Evolutionary conservation across 352 stramenopile species (phyloP), one percentile per base, ranked within the genome.

Genomic region (Aphanomyces cochlioides): DNA sequence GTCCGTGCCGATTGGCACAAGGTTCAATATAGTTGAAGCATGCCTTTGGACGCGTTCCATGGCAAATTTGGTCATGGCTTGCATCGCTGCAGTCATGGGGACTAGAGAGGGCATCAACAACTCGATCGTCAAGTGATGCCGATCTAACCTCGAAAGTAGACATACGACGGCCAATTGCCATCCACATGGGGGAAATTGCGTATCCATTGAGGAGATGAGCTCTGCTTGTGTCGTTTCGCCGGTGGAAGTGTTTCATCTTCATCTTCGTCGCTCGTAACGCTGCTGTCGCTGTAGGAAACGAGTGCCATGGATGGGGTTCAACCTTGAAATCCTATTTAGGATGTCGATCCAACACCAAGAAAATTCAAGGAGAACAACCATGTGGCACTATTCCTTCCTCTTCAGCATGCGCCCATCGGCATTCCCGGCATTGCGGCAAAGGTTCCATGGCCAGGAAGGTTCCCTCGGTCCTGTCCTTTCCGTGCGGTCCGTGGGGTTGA

Each of bases 121-220:
- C 12, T 47, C 10, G 13, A 53, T n/a, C 45, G 1, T n/a, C 45
- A 53, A 53, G 50, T 8, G 15, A 58, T 34, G 40, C 17, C 53
- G 21, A 64, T 66, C 7, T 10, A 41, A 60, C 48, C 56, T 47
- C 53, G 6, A 64, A 73, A 58, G 38, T 40, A 69, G 43, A 94
- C 77, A 38, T 94, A 84, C 58, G 84, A 92, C 54, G 87, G 85
- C 87, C 87, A 94, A 61, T 94, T 90, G 60, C 85, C 87, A 53
- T 89, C 83, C 8, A 92, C 83, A 58, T 92, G 85, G 36, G 81
- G 75, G 60, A 94, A 92, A 21, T 75, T 72, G 68, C 87, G 81
- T 56, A 74, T 84, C 84, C 83, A 92, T 47, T 75, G 72, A 36
- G 59, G 63, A 28, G 48, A 21, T 7, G 4, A n/a, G 7, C 77